Evolutionary conservation across 345 rosid species (phyloP).

Genomic region (Nephelium lappaceum): DNA sequence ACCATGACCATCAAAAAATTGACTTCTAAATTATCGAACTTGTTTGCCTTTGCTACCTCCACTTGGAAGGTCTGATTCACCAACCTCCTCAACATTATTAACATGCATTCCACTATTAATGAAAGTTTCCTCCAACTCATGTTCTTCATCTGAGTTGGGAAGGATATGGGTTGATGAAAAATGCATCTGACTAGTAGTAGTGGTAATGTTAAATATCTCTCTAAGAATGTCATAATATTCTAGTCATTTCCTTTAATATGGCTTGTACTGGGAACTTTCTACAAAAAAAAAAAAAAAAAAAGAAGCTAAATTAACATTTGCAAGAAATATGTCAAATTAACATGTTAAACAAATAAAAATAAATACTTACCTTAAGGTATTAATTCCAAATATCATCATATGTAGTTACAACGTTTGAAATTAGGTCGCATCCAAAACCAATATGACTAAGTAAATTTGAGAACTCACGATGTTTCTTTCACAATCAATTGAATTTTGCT

Average conservation of each 20-base stretch:
- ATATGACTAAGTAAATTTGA: neutral
- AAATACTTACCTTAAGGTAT: no score
- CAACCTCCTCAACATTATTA: no score
- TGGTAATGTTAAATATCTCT: neutral
- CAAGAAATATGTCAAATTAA: no score
- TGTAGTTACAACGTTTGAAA: neutral
- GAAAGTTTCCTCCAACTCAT: neutral
- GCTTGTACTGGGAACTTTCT: neutral
- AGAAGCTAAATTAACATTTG: neutral
- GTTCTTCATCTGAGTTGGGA: neutral
- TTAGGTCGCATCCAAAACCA: neutral
- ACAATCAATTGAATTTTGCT: neutral
- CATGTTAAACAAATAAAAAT: no score
- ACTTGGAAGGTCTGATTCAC: neutral
- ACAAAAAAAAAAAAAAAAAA: no score
- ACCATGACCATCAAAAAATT: no score
- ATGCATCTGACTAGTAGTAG: neutral
- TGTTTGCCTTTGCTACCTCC: neutral
- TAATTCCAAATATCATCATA: neutral
- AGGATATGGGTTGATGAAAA: neutral
- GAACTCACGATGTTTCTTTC: neutral
- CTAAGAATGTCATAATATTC: neutral
- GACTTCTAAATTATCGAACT: neutral
- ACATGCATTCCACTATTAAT: neutral
- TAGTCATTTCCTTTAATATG: neutral